Base-by-base conservation (phyloP, 2,329 filamentous ascomycete genomes). In the Exophiala bonariae region DNA sequence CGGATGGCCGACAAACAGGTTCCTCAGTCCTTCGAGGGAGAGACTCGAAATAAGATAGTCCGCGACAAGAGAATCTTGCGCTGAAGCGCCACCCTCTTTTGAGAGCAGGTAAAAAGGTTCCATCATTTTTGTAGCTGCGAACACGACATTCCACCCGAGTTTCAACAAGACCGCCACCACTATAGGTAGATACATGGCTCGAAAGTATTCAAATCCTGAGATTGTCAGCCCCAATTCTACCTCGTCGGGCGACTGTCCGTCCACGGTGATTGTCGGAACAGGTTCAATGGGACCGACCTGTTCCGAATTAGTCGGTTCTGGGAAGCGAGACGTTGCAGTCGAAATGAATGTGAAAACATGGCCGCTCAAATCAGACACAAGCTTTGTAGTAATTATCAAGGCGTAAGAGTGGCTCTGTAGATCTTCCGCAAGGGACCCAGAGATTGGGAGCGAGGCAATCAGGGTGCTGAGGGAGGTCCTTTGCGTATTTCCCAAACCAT, bases 71-170 rank as follows among this genome's bases (percentile, higher is more conserved):
- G 49, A 34, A 14, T 50, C 40, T 23, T 37, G 44, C 13, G 41
- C 33, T n/a, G 38, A 46, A 11, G 53, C 52, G n/a, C 54, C 52
- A 18, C 28, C 39, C n/a, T 18, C n/a, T 17, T 35, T 31, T 14
- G 52, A 41, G 2, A 55, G 42, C 22, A 47, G 45, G 26, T 55
- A 50, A 28, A 55, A 52, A 2, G 52, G 52, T 30, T 55, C 52
- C 49, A 55, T 52, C 36, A 55, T 39, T 30, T 50, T 52, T 1
- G 38, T 33, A 20, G 26, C 20, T 3, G 49, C 32, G 37, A 43
- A 55, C 9, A 50, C 41, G n/a, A 50, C 28, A 22, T 32, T 38
- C 52, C 52, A 55, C 10, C 42, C 18, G 2, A 30, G 37, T 33
- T 46, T 30, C 20, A 54, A 34, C 9, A 38, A n/a, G 2, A 54